Evolutionary conservation across 169 alveolate genomes (phyloP), one percentile per base, ranked within the genome.

Genomic region (Eimeria necatrix): DNA sequence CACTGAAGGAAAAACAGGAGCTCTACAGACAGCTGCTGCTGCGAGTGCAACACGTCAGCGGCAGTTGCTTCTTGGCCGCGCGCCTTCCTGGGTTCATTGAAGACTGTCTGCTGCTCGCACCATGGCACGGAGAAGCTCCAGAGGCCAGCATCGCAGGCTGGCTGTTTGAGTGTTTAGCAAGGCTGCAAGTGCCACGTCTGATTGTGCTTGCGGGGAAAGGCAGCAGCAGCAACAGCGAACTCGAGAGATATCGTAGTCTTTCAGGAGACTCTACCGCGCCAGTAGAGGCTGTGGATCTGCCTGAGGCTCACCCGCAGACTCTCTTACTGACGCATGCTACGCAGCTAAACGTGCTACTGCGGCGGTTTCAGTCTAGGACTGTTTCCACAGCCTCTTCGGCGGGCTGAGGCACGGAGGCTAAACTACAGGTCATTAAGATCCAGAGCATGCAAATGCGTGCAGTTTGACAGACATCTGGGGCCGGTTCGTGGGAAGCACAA

Each of bases 21-120:
- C 87, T 46, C 64, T 78, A 41, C 59, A 20, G 32, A 51, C 87
- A 32, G 87, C 87, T 78, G 64, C 64, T 78, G 87, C 87, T 41
- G 87, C 87, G 87, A 10, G 64, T 78, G 64, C 87, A 78, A 61
- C 87, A 78, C 32, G 41, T 20, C 26, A 78, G 64, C 4, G 87
- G 87, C 64, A 46, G 56, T 51, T 78, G 87, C 87, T 78, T 16
- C 32, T 9, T 78, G 64, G 26, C 87, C 22, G 64, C 26, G 64
- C 87, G 87, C 41, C 64, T 48, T 20, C 49, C 60, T 8, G 87
- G 87, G 9, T 78, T 78, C 64, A 41, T 78, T 12, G 87, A 78
- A 78, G 87, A 78, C 64, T n/a, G 56, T 8, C 24, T 78, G 64
- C 87, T 78, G 68, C 64, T 78, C 16, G 9, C 78, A 8, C 78